phyloP scores from a whole-genome alignment of 768 basidiomycete genomes.

The Leccinum aurantiacum region DNA sequence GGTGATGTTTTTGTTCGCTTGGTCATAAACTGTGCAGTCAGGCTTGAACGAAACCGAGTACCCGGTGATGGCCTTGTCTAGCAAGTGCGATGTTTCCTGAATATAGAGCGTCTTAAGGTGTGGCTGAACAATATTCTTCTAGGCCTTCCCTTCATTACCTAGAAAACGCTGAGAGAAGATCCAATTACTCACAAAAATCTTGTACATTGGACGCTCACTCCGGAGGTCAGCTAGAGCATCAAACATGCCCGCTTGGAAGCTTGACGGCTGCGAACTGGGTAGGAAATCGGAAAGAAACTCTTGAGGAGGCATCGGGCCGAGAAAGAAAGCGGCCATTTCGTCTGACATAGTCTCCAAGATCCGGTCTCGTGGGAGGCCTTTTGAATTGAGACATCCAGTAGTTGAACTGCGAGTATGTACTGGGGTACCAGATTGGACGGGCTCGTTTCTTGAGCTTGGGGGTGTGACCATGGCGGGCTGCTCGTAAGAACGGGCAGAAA shows the following conservation, averaged over 20 bases:
- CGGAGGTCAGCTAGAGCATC: background rate
- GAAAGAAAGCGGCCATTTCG: background rate
- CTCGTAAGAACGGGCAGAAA: too few relatives aligned
- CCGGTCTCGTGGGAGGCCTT: background rate
- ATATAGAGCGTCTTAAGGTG: background rate
- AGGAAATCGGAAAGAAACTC: background rate
- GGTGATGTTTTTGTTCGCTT: background rate
- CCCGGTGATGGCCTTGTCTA: background rate
- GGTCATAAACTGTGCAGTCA: background rate
- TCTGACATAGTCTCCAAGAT: background rate
- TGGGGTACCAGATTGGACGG: background rate
- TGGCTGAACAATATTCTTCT: background rate
- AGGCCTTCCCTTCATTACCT: background rate
- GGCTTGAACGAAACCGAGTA: background rate
- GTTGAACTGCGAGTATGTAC: background rate
- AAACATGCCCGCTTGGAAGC: background rate
- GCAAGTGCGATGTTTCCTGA: background rate
- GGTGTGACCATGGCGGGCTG: background rate
- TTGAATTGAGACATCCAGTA: background rate
- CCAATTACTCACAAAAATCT: background rate
- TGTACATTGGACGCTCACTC: background rate
- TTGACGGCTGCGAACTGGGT: background rate
- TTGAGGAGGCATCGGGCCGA: background rate
- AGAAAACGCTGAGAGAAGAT: background rate
- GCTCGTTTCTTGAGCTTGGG: background rate